Evolutionary conservation across 208 protist genomes (phyloP).

Genomic region (Leishmania braziliensis): DNA sequence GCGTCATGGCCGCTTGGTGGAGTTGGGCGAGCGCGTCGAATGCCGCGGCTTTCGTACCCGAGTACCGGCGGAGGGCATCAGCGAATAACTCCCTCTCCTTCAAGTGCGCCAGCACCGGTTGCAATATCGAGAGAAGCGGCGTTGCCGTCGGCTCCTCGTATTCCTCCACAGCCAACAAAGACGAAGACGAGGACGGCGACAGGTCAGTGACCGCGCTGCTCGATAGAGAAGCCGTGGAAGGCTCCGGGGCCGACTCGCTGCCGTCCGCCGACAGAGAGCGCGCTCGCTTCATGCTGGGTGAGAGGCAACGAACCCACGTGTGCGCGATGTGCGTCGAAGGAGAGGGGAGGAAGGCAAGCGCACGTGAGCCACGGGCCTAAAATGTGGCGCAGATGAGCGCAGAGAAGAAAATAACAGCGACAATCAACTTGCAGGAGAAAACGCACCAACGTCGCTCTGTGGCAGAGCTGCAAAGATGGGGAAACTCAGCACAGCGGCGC

Average conservation of each 20-base stretch:
- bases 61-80: conserved; percentile 29
- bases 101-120: conserved; percentile 23
- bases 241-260: background rate
- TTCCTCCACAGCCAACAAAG: conserved; percentile 33
- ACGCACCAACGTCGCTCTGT: background rate
- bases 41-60: conserved; percentile 6
- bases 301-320: background rate
- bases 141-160: conserved; percentile 30
- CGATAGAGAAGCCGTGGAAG: background rate
- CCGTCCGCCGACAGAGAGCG: conserved; percentile 21
- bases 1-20: conserved; percentile 26
- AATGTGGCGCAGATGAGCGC: background rate
- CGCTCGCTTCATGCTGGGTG: conserved; percentile 25
- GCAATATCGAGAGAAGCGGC: conserved; percentile 28
- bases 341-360: background rate
- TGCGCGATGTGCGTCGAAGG: background rate
- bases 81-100: conserved; percentile 32
- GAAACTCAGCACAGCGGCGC: background rate
- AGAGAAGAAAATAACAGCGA: background rate
- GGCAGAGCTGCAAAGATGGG: background rate
- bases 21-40: conserved; percentile 32
- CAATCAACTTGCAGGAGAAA: background rate
- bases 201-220: background rate
- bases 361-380: background rate
- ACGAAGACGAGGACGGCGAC: conserved; percentile 20